phyloP scores from a whole-genome alignment of 2,329 filamentous ascomycete genomes.

The Ophiobolus disseminans region DNA sequence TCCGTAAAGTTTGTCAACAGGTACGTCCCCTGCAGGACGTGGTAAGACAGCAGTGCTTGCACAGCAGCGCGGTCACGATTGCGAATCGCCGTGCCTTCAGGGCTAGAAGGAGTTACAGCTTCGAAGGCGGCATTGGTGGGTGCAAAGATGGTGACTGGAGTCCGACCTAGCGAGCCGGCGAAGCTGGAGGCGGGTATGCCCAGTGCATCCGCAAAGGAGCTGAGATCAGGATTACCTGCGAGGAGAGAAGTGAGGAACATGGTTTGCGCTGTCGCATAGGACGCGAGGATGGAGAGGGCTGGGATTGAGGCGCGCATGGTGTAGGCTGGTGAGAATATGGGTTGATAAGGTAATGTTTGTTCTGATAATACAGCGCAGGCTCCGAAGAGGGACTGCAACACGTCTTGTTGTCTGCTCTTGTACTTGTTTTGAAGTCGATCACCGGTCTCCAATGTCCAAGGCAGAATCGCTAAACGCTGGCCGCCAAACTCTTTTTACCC shows the following conservation, averaged over 20 bases:
- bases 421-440: no score
- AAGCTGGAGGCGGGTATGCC: background rate
- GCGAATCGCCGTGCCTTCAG: background rate
- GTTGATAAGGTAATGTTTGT: no score
- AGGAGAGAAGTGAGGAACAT: background rate
- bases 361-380: no score
- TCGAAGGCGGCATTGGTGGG: background rate
- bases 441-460: no score
- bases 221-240: background rate
- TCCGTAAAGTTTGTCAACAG: background rate
- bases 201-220: background rate
- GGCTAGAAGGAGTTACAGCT: background rate
- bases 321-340: no score
- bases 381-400: no score
- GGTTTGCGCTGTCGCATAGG: background rate
- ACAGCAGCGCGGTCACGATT: background rate
- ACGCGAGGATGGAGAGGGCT: background rate
- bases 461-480: no score
- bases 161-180: background rate
- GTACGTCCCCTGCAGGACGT: background rate
- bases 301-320: background rate
- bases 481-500: no score
- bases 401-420: no score
- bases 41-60: background rate
- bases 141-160: background rate